A percentile compares a stretch with the other conserved stretches of the same genome.
Conservation (phyloP, 352 stramenopile species). For the Phytophthora nicotianae region DNA sequence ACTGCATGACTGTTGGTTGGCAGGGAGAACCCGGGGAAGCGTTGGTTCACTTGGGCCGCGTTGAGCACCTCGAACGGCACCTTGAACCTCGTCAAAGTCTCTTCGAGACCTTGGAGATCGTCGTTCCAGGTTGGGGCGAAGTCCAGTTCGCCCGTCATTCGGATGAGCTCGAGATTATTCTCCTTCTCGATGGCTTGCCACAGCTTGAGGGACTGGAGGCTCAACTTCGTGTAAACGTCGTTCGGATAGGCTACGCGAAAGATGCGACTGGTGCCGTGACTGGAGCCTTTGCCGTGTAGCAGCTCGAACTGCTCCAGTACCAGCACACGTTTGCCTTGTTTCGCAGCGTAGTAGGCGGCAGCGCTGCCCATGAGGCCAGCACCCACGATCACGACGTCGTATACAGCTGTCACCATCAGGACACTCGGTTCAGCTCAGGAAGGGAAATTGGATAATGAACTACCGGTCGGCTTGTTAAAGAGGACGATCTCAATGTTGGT, state of each 20-base stretch:
- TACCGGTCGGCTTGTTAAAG: background rate
- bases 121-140: slow-evolving; percentile 40
- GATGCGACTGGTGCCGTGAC: slow-evolving; percentile 79
- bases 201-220: slow-evolving; percentile 60
- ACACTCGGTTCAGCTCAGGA: background rate
- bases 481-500: slow-evolving; percentile 5
- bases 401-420: slow-evolving; percentile 23
- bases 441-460: slow-evolving; percentile 8
- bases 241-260: slow-evolving; percentile 85
- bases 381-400: slow-evolving; percentile 62
- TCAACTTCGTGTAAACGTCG: slow-evolving; percentile 70
- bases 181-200: slow-evolving; percentile 59
- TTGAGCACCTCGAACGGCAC: slow-evolving; percentile 56
- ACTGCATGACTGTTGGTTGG: slow-evolving; percentile 45
- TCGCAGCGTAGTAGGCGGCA: slow-evolving; percentile 58
- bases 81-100: slow-evolving; percentile 34
- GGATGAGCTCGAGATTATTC: slow-evolving; percentile 44
- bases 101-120: slow-evolving; percentile 38
- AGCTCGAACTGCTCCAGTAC: slow-evolving; percentile 78
- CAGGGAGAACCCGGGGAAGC: slow-evolving; percentile 62
- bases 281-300: slow-evolving; percentile 70
- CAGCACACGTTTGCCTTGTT: slow-evolving; percentile 52
- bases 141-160: slow-evolving; percentile 69
- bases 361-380: slow-evolving; percentile 73
- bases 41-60: slow-evolving; percentile 43